Evolutionary conservation across 257 asterid species (phyloP).

Genomic region (Solanum ahanhuiri): DNA sequence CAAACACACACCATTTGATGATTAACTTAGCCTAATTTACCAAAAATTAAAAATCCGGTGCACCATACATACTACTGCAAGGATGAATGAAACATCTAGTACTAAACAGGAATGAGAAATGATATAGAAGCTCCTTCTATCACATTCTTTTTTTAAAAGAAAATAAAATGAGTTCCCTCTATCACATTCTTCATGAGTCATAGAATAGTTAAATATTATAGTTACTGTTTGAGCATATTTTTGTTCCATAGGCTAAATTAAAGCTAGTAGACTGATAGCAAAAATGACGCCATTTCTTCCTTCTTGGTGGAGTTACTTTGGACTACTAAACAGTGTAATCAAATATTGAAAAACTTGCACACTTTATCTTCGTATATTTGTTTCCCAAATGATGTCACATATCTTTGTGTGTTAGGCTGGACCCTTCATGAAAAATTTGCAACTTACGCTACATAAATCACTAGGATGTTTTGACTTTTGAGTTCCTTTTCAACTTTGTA

Average conservation of each 20-base stretch:
- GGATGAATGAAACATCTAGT: neutral
- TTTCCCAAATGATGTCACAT: neutral
- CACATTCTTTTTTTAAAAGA: neutral
- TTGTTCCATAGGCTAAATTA: neutral
- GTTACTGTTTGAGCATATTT: neutral
- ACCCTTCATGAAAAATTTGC: neutral
- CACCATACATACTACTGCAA: neutral
- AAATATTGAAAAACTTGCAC: neutral
- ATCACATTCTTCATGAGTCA: neutral
- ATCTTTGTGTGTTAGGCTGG: neutral
- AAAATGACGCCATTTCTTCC: neutral
- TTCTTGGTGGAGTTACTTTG: neutral
- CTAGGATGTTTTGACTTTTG: neutral
- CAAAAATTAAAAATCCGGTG: neutral
- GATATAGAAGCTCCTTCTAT: neutral
- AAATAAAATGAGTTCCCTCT: neutral
- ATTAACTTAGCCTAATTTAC: neutral
- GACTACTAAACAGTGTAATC: neutral
- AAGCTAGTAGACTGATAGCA: neutral
- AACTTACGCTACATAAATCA: neutral
- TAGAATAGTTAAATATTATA: neutral
- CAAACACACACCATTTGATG: neutral
- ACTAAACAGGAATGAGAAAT: neutral
- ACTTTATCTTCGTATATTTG: neutral
- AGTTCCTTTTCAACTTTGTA: neutral